A percentile compares a stretch with the other conserved stretches of the same genome.
Evolutionary conservation across 1,284 basidiomycete genomes (phyloP).

Genomic region (Trichosporon sp.): DNA sequence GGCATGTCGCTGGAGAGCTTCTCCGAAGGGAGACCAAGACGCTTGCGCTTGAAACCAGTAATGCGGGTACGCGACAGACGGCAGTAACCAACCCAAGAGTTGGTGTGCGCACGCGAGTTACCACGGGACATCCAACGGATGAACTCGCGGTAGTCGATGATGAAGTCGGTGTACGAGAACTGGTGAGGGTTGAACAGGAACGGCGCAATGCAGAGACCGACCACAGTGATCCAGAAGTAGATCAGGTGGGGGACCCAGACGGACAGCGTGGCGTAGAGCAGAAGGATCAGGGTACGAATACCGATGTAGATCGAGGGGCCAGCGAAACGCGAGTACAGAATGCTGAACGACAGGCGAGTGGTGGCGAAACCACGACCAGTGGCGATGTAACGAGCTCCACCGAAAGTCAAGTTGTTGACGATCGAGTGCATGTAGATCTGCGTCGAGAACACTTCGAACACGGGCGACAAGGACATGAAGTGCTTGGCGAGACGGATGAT

Average conservation of each 20-base stretch:
- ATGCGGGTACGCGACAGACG: slow-evolving; percentile 89
- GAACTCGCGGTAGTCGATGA: slow-evolving; percentile 95
- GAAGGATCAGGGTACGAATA: slow-evolving; percentile 79
- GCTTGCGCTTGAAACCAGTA: slow-evolving; percentile 96
- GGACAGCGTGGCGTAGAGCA: slow-evolving; percentile 83
- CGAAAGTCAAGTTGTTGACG: slow-evolving; percentile 87
- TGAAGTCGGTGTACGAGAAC: slow-evolving; percentile 88
- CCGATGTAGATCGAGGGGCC: slow-evolving; percentile 94
- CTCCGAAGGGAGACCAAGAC: slow-evolving; percentile 86
- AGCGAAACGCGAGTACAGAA: slow-evolving; percentile 90
- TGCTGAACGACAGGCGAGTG: slow-evolving; percentile 83
- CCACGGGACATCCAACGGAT: slow-evolving; percentile 95
- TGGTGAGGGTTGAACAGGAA: slow-evolving; percentile 98
- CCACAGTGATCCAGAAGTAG: slow-evolving; percentile 91
- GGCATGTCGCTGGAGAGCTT: slow-evolving; percentile 88
- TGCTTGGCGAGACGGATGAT: slow-evolving; percentile 84
- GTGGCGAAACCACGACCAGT: slow-evolving; percentile 98
- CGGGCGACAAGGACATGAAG: slow-evolving; percentile 83
- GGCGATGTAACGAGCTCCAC: slow-evolving; percentile 94
- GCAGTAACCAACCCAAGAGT: slow-evolving; percentile 97
- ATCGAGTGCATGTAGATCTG: slow-evolving; percentile 96
- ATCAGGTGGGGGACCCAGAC: slow-evolving; percentile 84
- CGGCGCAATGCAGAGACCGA: slow-evolving; percentile 81
- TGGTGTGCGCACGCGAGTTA: slow-evolving; percentile 90
- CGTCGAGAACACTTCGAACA: slow-evolving; percentile 93